Percentiles rank a stretch among this genome's conserved stretches.
phyloP scores from a whole-genome alignment of 1,284 basidiomycete genomes.

The Violaceomyces palustris region DNA sequence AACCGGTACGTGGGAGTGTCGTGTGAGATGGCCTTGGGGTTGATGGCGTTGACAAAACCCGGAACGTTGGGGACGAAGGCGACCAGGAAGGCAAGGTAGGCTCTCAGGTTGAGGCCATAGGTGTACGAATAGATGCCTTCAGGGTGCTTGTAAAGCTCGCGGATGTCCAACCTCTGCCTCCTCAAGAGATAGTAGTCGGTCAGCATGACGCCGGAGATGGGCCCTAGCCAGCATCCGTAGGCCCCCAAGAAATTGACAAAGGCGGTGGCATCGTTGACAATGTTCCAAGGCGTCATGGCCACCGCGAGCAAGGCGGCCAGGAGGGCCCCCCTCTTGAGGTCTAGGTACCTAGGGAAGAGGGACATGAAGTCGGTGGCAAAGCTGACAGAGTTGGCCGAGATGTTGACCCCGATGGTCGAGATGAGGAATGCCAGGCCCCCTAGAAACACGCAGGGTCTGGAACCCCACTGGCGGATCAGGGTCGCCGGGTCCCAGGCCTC shows the following conservation, averaged over 20 bases:
- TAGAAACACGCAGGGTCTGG: conserved; percentile 6
- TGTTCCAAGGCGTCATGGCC: conserved; percentile 11
- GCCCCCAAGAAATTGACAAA: conserved; percentile 20
- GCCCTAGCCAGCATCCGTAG: conserved; percentile 12
- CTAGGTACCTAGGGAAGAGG: conserved; percentile 6
- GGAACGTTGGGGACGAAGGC: conserved; percentile 15
- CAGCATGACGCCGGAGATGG: conserved; percentile 8
- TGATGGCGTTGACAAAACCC: conserved; percentile 20
- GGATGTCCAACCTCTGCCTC: conserved; percentile 5
- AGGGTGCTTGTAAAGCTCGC: conserved; percentile 15
- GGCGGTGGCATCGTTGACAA: conserved; percentile 7
- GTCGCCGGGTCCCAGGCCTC: conserved; percentile 11
- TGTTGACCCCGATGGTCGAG: conserved; percentile 12
- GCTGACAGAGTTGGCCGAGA: conserved; percentile 8
- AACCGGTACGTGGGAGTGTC: conserved; percentile 14
- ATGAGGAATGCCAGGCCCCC: conserved; percentile 13
- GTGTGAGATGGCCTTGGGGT: conserved; percentile 4
- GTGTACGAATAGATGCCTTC: conserved; percentile 10
- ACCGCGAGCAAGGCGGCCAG: conserved; percentile 7
- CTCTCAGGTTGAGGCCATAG: conserved; percentile 8
- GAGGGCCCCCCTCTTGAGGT: conserved; percentile 6
- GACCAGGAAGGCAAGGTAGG: conserved; percentile 10
- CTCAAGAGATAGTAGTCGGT: conserved; percentile 11
- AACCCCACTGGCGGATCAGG: conserved; percentile 7
- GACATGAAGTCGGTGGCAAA: conserved; percentile 19